These are phyloP conservation scores for Mucor plumbeus DNA, from an alignment of 371 early-diverging fungal genomes.

Conservation along the genomic window DNA sequence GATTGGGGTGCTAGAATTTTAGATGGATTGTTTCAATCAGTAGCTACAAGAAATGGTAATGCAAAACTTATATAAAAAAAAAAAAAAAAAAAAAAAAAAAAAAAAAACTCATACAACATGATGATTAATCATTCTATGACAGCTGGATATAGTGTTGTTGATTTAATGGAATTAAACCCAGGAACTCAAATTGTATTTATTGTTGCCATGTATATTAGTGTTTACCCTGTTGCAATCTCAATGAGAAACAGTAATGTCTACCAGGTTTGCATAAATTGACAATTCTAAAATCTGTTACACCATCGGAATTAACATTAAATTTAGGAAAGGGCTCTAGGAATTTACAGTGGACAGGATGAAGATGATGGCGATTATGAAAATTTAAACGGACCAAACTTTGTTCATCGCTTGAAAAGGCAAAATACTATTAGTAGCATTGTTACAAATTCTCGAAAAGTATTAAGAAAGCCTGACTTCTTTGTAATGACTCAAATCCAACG, in stretches of 20 bases:
- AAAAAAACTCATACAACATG: too few relatives aligned
- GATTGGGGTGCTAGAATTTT: slow-evolving; percentile 41
- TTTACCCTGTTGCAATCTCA: slow-evolving; percentile 46
- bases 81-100: too few relatives aligned
- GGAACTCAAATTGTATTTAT: slow-evolving; percentile 38
- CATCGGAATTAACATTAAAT: background rate
- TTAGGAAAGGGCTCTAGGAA: slow-evolving; percentile 56
- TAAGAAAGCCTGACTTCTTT: slow-evolving; percentile 53
- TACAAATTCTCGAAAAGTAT: slow-evolving; percentile 36
- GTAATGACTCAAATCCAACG: slow-evolving; percentile 53
- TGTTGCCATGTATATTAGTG: slow-evolving; percentile 47
- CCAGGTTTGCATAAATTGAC: slow-evolving; percentile 24
- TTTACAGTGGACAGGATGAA: slow-evolving; percentile 40
- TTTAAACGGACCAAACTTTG: background rate
- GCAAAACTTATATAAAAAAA: background rate
- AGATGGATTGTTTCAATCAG: slow-evolving; percentile 45
- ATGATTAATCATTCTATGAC: background rate
- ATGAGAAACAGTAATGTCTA: slow-evolving; percentile 49
- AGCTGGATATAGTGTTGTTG: slow-evolving; percentile 41
- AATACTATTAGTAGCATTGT: slow-evolving; percentile 46
- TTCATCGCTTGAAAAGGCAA: slow-evolving; percentile 38
- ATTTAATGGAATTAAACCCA: slow-evolving; percentile 37
- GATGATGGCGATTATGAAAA: slow-evolving; percentile 22
- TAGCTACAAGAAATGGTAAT: slow-evolving; percentile 50
- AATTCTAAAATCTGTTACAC: background rate